These are phyloP conservation scores for Sisymbrium altissimum DNA, from an alignment of 345 rosid species.

Conservation along the genomic window DNA sequence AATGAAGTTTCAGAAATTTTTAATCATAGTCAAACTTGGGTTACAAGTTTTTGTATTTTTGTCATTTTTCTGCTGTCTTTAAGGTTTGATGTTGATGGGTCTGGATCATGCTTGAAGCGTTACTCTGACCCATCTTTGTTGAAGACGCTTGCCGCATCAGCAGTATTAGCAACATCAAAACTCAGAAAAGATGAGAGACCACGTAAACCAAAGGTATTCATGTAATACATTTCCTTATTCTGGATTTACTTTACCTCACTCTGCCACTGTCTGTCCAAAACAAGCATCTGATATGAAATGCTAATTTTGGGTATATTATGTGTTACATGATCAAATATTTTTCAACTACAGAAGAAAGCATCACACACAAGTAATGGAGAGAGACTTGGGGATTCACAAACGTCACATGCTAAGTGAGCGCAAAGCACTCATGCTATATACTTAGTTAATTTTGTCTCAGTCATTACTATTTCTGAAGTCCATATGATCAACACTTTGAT, in stretches of 20 bases:
- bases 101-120: conserved; percentile 91
- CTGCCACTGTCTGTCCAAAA: neutral
- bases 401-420: conserved; percentile 88
- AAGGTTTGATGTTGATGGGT: conserved; percentile 93
- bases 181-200: conserved; percentile 46
- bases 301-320: neutral
- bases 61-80: neutral
- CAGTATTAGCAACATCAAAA: conserved; percentile 15
- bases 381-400: conserved; percentile 44
- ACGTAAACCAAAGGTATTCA: conserved; percentile 63
- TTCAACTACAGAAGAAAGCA: conserved; percentile 62
- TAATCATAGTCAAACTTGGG: neutral
- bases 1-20: neutral
- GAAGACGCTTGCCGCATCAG: conserved; percentile 42
- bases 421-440: conserved; percentile 18
- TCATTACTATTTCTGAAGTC: neutral
- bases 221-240: neutral
- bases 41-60: neutral
- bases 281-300: neutral
- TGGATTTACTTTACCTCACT: conserved; percentile 2
- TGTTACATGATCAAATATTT: conserved; percentile 11
- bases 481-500: conserved; percentile 1
- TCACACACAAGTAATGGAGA: conserved; percentile 59
- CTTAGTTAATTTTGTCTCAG: neutral
- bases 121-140: conserved; percentile 89